Evolutionary conservation across 2,329 filamentous ascomycete genomes (phyloP).

Genomic region (Biscogniauxia mediterranea): DNA sequence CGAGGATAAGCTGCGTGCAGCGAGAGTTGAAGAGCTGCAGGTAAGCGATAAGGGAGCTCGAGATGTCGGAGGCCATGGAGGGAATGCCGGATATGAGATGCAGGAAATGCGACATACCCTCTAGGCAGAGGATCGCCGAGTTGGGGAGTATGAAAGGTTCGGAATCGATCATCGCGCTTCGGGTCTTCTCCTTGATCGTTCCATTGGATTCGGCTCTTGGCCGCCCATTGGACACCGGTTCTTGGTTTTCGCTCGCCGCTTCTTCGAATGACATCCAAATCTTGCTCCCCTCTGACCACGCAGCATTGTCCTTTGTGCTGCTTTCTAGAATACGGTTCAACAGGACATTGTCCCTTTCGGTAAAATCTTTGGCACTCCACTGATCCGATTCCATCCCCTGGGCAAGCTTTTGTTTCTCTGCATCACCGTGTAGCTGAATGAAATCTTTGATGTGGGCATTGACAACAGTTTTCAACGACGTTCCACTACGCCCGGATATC

Average conservation of each 20-base stretch:
- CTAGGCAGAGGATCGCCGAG: slow-evolving; percentile 77
- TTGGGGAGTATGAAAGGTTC: slow-evolving; percentile 84
- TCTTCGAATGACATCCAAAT: slow-evolving; percentile 52
- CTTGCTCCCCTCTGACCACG: slow-evolving; percentile 62
- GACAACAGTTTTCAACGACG: slow-evolving; percentile 72
- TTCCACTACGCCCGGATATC: slow-evolving; percentile 75
- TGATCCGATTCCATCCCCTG: slow-evolving; percentile 77
- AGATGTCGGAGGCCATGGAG: slow-evolving; percentile 83
- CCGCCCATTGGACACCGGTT: slow-evolving; percentile 26
- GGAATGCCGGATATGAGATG: slow-evolving; percentile 82
- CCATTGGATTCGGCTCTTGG: slow-evolving; percentile 46
- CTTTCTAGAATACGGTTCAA: slow-evolving; percentile 65
- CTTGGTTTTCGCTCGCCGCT: slow-evolving; percentile 36
- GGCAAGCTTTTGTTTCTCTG: slow-evolving; percentile 71
- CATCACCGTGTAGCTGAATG: slow-evolving; percentile 67
- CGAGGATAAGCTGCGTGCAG: slow-evolving; percentile 93
- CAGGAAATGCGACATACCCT: slow-evolving; percentile 78
- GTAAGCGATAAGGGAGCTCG: slow-evolving; percentile 76
- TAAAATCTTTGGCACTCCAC: slow-evolving; percentile 77
- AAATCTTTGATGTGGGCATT: slow-evolving; percentile 82
- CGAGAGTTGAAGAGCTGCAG: slow-evolving; percentile 93
- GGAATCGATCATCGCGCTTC: slow-evolving; percentile 75
- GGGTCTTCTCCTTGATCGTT: slow-evolving; percentile 59
- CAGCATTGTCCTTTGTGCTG: slow-evolving; percentile 67
- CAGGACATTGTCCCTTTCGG: slow-evolving; percentile 56